Percentiles rank a stretch among this genome's conserved stretches.
These are phyloP conservation scores for Dentipellis fragilis DNA, from an alignment of 768 basidiomycete species.

Conservation along the genomic window DNA sequence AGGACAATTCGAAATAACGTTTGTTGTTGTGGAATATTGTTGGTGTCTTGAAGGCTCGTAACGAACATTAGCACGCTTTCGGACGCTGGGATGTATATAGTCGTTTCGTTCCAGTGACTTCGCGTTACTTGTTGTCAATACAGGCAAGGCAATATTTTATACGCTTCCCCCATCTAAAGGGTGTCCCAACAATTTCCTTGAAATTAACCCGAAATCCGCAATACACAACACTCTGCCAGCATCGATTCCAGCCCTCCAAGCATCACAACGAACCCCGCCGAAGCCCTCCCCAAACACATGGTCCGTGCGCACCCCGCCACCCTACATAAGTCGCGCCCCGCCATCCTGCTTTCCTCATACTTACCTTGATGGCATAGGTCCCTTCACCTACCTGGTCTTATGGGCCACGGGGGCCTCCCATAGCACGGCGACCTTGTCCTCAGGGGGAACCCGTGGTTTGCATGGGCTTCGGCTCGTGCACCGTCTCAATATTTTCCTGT, in stretches of 20 bases:
- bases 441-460: constrained; percentile 36
- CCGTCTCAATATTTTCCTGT: constrained; percentile 38
- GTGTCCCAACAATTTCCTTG: no score
- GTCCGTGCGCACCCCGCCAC: neutral
- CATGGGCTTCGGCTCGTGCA: constrained; percentile 37
- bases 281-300: neutral
- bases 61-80: no score
- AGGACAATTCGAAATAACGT: neutral
- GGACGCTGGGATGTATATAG: neutral
- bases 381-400: constrained; percentile 27
- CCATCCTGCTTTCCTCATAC: neutral
- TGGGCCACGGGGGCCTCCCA: constrained; percentile 29
- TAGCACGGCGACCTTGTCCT: constrained; percentile 49
- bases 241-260: neutral
- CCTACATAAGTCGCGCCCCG: neutral
- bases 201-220: neutral
- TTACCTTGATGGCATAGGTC: constrained; percentile 9
- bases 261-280: neutral
- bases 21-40: neutral
- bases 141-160: neutral
- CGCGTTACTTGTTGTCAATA: neutral
- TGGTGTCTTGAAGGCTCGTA: neutral
- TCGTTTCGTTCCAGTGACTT: no score
- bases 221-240: neutral
- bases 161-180: no score